phyloP scores from a whole-genome alignment of 441 rosid genomes.

The Gossypium gossypioides region DNA sequence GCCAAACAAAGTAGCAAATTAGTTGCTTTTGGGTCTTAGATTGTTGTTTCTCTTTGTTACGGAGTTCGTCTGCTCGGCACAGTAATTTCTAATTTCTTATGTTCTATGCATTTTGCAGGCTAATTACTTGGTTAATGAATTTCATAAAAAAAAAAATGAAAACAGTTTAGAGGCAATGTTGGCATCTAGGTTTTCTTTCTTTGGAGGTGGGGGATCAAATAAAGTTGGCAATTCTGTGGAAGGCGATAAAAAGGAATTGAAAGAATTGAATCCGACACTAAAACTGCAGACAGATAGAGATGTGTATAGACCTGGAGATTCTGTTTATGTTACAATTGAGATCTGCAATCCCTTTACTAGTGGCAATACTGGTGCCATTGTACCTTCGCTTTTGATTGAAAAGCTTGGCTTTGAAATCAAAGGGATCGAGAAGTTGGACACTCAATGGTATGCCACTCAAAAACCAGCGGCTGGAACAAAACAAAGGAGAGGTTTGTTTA shows the following conservation, averaged over 20 bases:
- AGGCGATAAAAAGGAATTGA: constrained; percentile 21
- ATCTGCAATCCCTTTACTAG: constrained; percentile 29
- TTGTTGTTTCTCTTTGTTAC: neutral
- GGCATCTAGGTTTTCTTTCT: constrained; percentile 38
- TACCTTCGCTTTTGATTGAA: constrained; percentile 47
- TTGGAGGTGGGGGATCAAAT: constrained; percentile 42
- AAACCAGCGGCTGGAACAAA: constrained; percentile 52
- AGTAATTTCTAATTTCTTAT: neutral
- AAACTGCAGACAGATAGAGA: constrained; percentile 59
- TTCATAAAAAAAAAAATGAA: neutral
- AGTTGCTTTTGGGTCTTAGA: neutral
- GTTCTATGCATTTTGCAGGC: neutral
- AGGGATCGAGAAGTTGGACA: constrained; percentile 78
- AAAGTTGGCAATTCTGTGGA: constrained; percentile 26
- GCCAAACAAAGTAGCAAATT: neutral
- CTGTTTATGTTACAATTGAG: constrained; percentile 52
- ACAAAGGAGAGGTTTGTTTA: constrained; percentile 56
- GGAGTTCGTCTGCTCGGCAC: neutral
- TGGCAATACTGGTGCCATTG: constrained; percentile 16
- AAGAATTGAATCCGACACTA: constrained; percentile 35
- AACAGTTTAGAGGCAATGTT: constrained; percentile 30
- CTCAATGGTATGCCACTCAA: constrained; percentile 74
- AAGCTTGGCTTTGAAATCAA: constrained; percentile 72
- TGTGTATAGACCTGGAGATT: constrained; percentile 89
- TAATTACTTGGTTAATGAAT: neutral